These are phyloP conservation scores for Coemansia sp. DNA, from an alignment of 192 early-diverging fungal species.

Conservation along the genomic window DNA sequence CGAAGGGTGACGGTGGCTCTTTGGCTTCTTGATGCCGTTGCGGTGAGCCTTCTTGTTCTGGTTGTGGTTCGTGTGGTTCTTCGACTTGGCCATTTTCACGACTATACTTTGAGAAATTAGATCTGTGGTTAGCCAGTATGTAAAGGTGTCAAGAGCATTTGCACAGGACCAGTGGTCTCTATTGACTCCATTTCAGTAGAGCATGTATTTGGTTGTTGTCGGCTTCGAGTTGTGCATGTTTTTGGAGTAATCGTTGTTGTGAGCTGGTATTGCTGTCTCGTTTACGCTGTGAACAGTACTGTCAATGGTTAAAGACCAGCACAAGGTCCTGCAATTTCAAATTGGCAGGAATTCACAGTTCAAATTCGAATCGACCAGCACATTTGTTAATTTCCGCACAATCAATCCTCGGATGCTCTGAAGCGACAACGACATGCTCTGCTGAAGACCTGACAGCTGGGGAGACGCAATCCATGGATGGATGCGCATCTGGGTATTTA, in stretches of 20 bases:
- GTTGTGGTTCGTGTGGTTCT: constrained; percentile 99
- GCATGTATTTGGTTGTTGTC: too few relatives aligned
- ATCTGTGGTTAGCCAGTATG: background rate
- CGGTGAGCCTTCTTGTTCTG: constrained; percentile 99
- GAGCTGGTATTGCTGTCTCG: too few relatives aligned
- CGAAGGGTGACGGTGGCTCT: constrained; percentile 82
- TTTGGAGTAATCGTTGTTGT: too few relatives aligned
- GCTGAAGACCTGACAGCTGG: background rate
- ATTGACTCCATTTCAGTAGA: background rate
- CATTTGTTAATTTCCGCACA: too few relatives aligned
- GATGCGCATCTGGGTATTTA: constrained; percentile 12
- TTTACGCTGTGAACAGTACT: too few relatives aligned
- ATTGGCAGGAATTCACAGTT: too few relatives aligned
- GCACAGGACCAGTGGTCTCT: background rate
- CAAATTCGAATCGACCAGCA: too few relatives aligned
- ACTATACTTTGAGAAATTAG: background rate
- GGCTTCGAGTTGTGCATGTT: too few relatives aligned
- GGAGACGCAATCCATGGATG: background rate
- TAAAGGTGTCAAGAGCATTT: background rate
- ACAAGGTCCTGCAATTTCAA: too few relatives aligned
- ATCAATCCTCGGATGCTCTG: background rate
- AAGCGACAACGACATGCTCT: background rate
- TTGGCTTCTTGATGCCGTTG: constrained; percentile 99
- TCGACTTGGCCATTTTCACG: constrained; percentile 76
- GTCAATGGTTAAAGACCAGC: too few relatives aligned